phyloP scores from a whole-genome alignment of 1,139 yeast genomes.

The Kodamaea fungicola region DNA sequence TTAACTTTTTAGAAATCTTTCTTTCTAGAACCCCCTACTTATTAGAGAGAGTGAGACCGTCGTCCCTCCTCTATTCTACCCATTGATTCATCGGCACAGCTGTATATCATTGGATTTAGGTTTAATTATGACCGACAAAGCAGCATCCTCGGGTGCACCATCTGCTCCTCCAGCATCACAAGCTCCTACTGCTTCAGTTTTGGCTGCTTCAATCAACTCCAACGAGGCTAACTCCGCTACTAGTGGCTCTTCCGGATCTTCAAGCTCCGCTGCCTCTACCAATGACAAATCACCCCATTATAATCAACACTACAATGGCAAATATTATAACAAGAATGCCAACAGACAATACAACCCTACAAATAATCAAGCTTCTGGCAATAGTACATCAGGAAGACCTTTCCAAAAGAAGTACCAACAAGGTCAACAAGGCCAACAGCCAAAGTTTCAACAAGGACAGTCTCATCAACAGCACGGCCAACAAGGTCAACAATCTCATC shows the following conservation, averaged over 20 bases:
- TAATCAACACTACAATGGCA: slow-evolving; percentile 8
- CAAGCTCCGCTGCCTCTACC: slow-evolving; percentile 3
- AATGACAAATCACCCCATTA: slow-evolving; percentile 12
- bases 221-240: slow-evolving; percentile 1
- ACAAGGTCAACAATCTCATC: slow-evolving; percentile 7
- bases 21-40: slow-evolving; percentile 3
- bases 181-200: slow-evolving; percentile 7
- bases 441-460: slow-evolving; percentile 4
- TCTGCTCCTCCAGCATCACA: slow-evolving; percentile 1
- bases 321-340: slow-evolving; percentile 7
- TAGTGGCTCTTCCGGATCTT: slow-evolving; percentile 4
- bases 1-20: background rate
- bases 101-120: slow-evolving; percentile 5
- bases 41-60: slow-evolving; percentile 6
- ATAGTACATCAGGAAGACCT: slow-evolving; percentile 8
- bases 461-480: slow-evolving; percentile 6
- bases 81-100: slow-evolving; percentile 9
- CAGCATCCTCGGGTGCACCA: slow-evolving; percentile 5
- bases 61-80: slow-evolving; percentile 5
- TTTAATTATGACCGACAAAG: slow-evolving; percentile 10
- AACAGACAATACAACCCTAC: slow-evolving; percentile 3
- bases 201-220: slow-evolving; percentile 4
- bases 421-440: slow-evolving; percentile 8
- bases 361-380: slow-evolving; percentile 8
- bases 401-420: slow-evolving; percentile 3